Conservation (phyloP, 495 filamentous ascomycete species). For the Aspergillus bertholletiae region DNA sequence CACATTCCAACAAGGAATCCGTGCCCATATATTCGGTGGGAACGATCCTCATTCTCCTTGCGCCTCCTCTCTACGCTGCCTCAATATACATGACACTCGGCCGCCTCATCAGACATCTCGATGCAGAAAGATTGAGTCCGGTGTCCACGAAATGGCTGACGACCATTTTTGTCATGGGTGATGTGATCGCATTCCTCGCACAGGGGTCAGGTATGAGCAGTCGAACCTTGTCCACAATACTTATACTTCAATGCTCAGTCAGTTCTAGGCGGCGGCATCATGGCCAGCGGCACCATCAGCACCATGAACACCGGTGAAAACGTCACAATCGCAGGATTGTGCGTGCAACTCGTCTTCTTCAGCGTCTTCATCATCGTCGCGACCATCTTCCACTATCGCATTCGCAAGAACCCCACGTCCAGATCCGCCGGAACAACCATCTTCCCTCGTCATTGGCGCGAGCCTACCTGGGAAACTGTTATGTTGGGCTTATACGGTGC, state of each 20-base stretch:
- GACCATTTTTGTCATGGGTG: constrained; percentile 36
- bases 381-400: constrained; percentile 32
- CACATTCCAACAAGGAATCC: constrained; percentile 23
- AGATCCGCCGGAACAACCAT: not conserved
- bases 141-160: constrained; percentile 28
- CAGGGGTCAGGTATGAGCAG: constrained; percentile 24
- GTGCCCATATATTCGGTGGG: constrained; percentile 35
- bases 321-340: constrained; percentile 39
- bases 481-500: constrained; percentile 47
- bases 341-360: constrained; percentile 41
- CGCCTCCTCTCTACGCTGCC: constrained; percentile 51
- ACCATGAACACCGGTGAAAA: constrained; percentile 29
- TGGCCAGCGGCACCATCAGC: constrained; percentile 10
- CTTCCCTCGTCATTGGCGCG: constrained; percentile 39
- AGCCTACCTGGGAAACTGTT: constrained; percentile 24
- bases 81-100: constrained; percentile 61
- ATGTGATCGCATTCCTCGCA: constrained; percentile 31
- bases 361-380: constrained; percentile 35
- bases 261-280: constrained; percentile 19
- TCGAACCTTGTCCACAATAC: not conserved
- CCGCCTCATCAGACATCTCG: constrained; percentile 41
- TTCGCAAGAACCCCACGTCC: constrained; percentile 21
- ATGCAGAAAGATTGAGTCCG: constrained; percentile 35
- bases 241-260: not conserved
- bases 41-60: constrained; percentile 39